Base-by-base conservation (phyloP, 2,329 filamentous ascomycete species). In the Neonectria faginata region DNA sequence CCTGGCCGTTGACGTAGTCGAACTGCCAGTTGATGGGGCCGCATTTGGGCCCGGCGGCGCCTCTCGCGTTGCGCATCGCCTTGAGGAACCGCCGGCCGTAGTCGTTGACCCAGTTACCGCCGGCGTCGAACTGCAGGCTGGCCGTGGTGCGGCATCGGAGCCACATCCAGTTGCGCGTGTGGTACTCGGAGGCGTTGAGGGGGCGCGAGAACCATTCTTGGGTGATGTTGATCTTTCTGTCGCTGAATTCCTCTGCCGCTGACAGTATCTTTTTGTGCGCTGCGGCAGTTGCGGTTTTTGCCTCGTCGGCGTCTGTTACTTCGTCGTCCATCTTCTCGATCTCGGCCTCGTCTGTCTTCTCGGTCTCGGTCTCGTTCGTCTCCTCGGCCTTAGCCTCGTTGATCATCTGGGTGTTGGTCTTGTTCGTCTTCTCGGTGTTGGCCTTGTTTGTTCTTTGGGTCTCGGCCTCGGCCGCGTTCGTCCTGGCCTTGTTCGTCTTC, bases 81-180 rank as follows among this genome's bases (percentile, higher is more conserved):
- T 27, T 14, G 45, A 60, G 25, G 20, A 48, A 57, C 2, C n/a
- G 10, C 10, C 29, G 8, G 16, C 60, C 57, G 14, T 14, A n/a
- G 48, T 66, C 53, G 10, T 33, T 22, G 5, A 64, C 27, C 67
- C 68, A 70, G n/a, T 52, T 36, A 44, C 68, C 68, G 48, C 68
- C 68, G 1, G 58, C 52, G 45, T 57, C 64, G 56, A 66, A 70
- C 11, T 45, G 27, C 41, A 57, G 39, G 45, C 7, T 48, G 31
- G 14, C 18, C 39, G 14, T 11, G 11, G 29, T 45, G 3, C 61
- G 52, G 59, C 68, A 71, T 25, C 66, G 66, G 8, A 71, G 51
- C 68, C 68, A 71, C 56, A 66, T 70, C 45, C 60, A 65, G 52
- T 69, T 69, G 48, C 69, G 67, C 4, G 18, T 7, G 14, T 65